These are phyloP conservation scores for Sphagnurus paluster DNA, from an alignment of 1,284 basidiomycete genomes.

Conservation along the genomic window DNA sequence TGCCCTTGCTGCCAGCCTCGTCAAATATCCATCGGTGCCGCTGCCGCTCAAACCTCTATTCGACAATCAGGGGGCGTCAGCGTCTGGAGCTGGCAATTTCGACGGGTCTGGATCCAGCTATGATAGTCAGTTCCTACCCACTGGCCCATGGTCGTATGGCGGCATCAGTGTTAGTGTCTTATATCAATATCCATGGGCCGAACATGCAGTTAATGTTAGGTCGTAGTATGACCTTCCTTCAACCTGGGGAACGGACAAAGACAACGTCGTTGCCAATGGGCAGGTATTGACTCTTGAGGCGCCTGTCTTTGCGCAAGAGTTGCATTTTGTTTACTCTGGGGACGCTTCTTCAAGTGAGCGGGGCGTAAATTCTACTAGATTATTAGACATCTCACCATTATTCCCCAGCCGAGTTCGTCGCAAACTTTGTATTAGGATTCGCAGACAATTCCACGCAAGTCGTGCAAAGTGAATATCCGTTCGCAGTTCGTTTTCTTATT, in stretches of 20 bases:
- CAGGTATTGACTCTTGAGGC: constrained; percentile 34
- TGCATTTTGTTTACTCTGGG: constrained; percentile 44
- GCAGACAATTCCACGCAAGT: constrained; percentile 31
- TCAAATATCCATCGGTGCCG: constrained; percentile 25
- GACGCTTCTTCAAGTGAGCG: constrained; percentile 32
- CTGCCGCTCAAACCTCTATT: constrained; percentile 30
- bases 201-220: neutral
- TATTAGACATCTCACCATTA: neutral
- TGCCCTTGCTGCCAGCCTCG: constrained; percentile 7
- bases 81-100: constrained; percentile 38
- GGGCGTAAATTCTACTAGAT: neutral
- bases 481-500: neutral
- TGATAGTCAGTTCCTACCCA: constrained; percentile 35
- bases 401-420: constrained; percentile 32
- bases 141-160: constrained; percentile 34
- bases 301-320: constrained; percentile 35
- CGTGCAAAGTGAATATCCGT: constrained; percentile 27
- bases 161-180: constrained; percentile 32
- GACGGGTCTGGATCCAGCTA: constrained; percentile 37
- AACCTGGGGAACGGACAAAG: constrained; percentile 35
- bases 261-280: constrained; percentile 40
- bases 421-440: constrained; percentile 34
- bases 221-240: constrained; percentile 40
- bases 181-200: neutral
- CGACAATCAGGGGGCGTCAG: constrained; percentile 43